A percentile compares a stretch with the other conserved stretches of the same genome.
These are phyloP conservation scores for Aureoboletus auriporus DNA, from an alignment of 768 basidiomycete species.

Conservation along the genomic window DNA sequence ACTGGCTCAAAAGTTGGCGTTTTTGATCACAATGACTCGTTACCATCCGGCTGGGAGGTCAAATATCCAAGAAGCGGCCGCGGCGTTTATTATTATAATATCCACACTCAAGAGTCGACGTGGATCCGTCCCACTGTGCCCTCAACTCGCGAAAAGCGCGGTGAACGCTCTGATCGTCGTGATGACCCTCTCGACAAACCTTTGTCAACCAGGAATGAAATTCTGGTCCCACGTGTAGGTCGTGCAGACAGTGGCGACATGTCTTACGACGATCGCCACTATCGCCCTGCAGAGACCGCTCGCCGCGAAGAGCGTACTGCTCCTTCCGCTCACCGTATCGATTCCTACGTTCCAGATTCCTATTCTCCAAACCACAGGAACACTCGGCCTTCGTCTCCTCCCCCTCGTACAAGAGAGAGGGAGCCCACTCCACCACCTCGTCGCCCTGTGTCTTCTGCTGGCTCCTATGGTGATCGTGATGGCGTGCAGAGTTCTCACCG, in stretches of 20 bases:
- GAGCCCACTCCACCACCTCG: constrained; percentile 20
- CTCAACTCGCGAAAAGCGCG: constrained; percentile 21
- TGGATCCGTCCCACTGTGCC: constrained; percentile 51
- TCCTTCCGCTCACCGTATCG: constrained; percentile 17
- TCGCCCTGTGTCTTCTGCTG: constrained; percentile 19
- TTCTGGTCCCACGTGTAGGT: constrained; percentile 24
- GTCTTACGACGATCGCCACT: constrained; percentile 61
- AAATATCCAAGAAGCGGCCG: constrained; percentile 47
- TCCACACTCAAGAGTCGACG: constrained; percentile 49
- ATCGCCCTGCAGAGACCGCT: constrained; percentile 44
- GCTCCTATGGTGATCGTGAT: constrained; percentile 21
- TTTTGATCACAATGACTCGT: constrained; percentile 29
- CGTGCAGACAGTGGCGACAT: constrained; percentile 32
- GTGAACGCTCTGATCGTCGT: constrained; percentile 21
- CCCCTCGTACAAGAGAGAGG: constrained; percentile 22
- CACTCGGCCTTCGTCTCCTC: constrained; percentile 18
- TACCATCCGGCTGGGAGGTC: constrained; percentile 62
- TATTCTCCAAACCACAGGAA: constrained; percentile 23
- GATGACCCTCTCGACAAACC: constrained; percentile 27
- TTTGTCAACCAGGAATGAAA: constrained; percentile 21
- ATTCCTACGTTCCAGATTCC: constrained; percentile 28
- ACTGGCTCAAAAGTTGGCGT: constrained; percentile 19
- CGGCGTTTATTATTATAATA: constrained; percentile 56
- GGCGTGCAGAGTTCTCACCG: constrained; percentile 15
- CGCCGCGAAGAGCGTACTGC: constrained; percentile 27